Base-by-base conservation (phyloP, 768 basidiomycete genomes). In the Artomyces pyxidatus region DNA sequence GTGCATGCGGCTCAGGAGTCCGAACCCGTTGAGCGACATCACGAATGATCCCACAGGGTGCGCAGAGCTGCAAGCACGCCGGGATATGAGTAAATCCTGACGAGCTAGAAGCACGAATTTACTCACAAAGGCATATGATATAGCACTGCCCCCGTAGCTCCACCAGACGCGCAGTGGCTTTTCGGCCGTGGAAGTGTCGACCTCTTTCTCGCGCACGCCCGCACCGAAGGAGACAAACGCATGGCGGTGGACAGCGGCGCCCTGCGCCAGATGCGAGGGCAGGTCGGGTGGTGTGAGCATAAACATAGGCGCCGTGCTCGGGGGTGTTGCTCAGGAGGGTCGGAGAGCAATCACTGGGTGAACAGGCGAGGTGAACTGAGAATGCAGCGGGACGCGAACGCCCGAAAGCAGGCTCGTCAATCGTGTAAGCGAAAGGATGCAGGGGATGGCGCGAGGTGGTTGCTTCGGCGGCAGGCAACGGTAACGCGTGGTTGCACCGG, bases 181-280 rank as follows among this genome's bases (percentile, higher is more conserved):
- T 37, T 72, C 72, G 0, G 88, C 81, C 0, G 84, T 88, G 61
- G 73, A 88, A 12, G 73, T 72, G 59, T 95, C 92, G 37, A 95
- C 72, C 52, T 90, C 81, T 61, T 90, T 91, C 64, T 93, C 89
- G 25, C 78, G 71, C 71, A 81, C 81, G 2, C 92, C 92, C 5
- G 91, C 83, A 19, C 90, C 90, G 57, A 94, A 89, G 1, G 90
- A 87, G 9, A 93, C 82, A 61, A 80, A 92, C 29, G 85, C 86
- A 47, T 85, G 78, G 2, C 80, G 65, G 61, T 89, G 71, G 28
- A 83, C 70, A 25, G 87, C 79, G 43, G 74, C 74, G 5, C 76
- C 73, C 52, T 66, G 26, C 11, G 41, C 40, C 11, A 47, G 16
- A 17, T 48, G 25, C 49, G 59, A 46, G 47, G 63, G 59, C 42